Base-by-base conservation (phyloP, 2,329 filamentous ascomycete species). In the Coleophoma eucalyptorum region DNA sequence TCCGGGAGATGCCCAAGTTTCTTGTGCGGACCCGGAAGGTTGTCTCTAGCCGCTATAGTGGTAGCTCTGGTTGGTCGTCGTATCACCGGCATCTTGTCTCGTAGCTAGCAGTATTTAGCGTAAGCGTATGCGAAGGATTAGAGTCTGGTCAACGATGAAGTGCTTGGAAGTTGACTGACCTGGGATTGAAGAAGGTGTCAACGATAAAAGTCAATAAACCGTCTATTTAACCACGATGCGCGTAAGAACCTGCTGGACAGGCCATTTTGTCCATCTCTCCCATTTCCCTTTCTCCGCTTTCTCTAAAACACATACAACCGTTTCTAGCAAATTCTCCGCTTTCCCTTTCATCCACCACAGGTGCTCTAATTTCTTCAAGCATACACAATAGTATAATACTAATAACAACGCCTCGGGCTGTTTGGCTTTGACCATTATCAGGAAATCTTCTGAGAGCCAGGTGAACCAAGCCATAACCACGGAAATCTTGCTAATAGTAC, bases 301-400 rank as follows among this genome's bases (percentile, higher is more conserved):
- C 10, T 50, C 55, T 32, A 64, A 37, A 16, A 53, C 60, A 45
- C 50, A 52, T 12, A 63, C 41, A 40, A 73, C 63, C 32, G 67
- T 67, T 40, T 57, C 57, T 20, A 75, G 55, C n/a, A 74, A 54
- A 42, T 66, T 64, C 35, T 59, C 58, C 4, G 67, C 67, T 65
- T 72, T 73, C 15, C 71, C 68, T 4, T 68, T 60, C 59, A 73
- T 67, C 71, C 72, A 75, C 70, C 72, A 75, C 40, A 65, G 55
- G 19, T 63, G 50, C 13, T 65, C 63, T 32, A 70, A 42, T 18
- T 60, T 58, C 55, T 72, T 67, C 48, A 76, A 51, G 5, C 66
- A 58, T 35, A 68, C 65, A 51, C 67, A 71, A 54, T 68, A 72
- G 55, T 69, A 63, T 11, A 63, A 62, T 5, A 69, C 60, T 37